phyloP scores from a whole-genome alignment of 2,329 filamentous ascomycete genomes.

The Metarhizium anisopliae region DNA sequence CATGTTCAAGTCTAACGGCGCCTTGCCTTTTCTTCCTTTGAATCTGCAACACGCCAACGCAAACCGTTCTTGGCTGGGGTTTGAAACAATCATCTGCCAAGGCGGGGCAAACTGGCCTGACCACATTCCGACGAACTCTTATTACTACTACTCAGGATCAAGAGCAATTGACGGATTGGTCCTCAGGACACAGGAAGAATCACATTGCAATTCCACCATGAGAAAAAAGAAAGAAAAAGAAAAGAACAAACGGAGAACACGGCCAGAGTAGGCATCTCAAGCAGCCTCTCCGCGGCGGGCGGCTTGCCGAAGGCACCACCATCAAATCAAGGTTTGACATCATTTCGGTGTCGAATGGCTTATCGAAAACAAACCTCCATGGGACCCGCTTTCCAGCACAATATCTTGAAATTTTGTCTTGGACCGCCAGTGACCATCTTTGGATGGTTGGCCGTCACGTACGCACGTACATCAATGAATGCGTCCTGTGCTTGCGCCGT shows the following conservation, averaged over 20 bases:
- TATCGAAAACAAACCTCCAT: neutral
- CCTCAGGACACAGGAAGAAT: neutral
- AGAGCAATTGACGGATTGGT: neutral
- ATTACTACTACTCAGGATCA: neutral
- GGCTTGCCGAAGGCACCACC: neutral
- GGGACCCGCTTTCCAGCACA: neutral
- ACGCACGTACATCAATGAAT: neutral
- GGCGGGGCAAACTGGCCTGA: neutral
- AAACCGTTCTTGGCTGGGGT: neutral
- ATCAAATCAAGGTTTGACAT: neutral
- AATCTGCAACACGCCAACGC: too few relatives aligned
- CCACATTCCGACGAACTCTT: neutral
- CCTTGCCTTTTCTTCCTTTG: too few relatives aligned
- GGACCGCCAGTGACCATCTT: too few relatives aligned
- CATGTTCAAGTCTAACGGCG: neutral
- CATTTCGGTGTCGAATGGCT: neutral
- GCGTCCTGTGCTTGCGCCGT: neutral
- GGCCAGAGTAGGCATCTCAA: neutral
- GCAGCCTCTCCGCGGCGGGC: neutral
- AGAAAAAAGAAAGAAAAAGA: neutral
- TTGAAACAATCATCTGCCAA: neutral
- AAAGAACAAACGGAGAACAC: neutral
- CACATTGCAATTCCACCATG: neutral
- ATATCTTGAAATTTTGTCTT: neutral
- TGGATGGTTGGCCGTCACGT: neutral